These are phyloP conservation scores for Aphanomyces invadans DNA, from an alignment of 352 stramenopile species.

Conservation along the genomic window DNA sequence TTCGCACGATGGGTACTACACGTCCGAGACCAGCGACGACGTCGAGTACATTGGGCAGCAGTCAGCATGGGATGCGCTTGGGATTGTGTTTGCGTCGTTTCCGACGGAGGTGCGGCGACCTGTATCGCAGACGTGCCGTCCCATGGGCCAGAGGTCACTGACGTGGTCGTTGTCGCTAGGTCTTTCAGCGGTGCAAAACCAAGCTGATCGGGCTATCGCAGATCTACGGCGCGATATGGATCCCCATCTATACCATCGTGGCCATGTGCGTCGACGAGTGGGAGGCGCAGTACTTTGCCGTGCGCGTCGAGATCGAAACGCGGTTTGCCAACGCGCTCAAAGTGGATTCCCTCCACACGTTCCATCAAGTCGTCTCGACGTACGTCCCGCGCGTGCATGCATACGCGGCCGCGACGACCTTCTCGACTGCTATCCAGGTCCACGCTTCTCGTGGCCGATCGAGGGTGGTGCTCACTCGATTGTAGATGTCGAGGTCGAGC, in stretches of 20 bases:
- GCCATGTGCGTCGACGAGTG: constrained; percentile 47
- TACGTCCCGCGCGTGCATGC: not conserved
- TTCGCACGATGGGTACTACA: constrained; percentile 39
- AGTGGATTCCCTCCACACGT: constrained; percentile 5
- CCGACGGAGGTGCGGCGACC: constrained; percentile 32
- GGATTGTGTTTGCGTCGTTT: constrained; percentile 30
- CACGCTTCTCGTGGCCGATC: not conserved
- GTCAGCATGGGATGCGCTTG: constrained; percentile 37
- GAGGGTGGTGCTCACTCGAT: not conserved
- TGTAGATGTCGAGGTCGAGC: not conserved
- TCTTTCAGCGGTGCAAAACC: constrained; percentile 34
- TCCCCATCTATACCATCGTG: constrained; percentile 41
- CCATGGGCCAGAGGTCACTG: no score
- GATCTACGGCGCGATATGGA: constrained; percentile 48
- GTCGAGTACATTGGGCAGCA: constrained; percentile 46
- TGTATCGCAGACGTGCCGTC: not conserved
- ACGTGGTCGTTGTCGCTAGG: no score
- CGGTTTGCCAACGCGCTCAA: constrained; percentile 3
- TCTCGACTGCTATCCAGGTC: not conserved
- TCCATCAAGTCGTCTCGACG: not conserved
- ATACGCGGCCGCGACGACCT: not conserved
- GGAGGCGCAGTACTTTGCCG: constrained; percentile 22
- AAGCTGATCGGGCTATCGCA: constrained; percentile 38
- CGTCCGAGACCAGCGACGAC: constrained; percentile 35
- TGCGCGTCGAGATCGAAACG: constrained; percentile 10